phyloP scores from a whole-genome alignment of 345 rosid genomes.

The Rhodamnia rubescens region DNA sequence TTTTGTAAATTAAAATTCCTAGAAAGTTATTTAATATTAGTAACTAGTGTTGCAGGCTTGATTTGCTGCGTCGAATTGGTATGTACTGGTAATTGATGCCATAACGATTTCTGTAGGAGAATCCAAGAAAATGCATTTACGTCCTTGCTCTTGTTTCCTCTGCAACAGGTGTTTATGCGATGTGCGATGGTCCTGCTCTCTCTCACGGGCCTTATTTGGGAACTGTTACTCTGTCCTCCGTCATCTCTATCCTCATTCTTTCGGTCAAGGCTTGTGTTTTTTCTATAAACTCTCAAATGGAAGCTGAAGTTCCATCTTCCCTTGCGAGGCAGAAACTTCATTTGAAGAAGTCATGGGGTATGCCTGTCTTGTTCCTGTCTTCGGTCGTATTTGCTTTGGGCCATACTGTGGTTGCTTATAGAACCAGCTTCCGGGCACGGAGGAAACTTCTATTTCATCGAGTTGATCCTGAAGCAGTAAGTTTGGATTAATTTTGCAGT shows the following conservation, averaged over 20 bases:
- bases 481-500: neutral
- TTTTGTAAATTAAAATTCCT: neutral
- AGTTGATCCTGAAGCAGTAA: constrained; percentile 86
- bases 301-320: constrained; percentile 50
- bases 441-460: constrained; percentile 84
- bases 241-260: constrained; percentile 56
- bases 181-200: constrained; percentile 66
- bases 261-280: constrained; percentile 80
- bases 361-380: constrained; percentile 92
- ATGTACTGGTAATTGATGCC: neutral
- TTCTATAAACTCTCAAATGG: constrained; percentile 64
- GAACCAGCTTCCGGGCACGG: constrained; percentile 89
- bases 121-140: neutral
- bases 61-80: neutral
- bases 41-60: neutral
- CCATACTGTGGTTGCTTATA: constrained; percentile 75
- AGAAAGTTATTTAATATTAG: neutral
- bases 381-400: constrained; percentile 93
- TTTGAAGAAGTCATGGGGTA: constrained; percentile 93
- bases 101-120: neutral
- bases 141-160: neutral
- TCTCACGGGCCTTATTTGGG: constrained; percentile 91
- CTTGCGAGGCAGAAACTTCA: constrained; percentile 65
- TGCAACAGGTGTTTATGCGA: constrained; percentile 65
- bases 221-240: constrained; percentile 65